A percentile compares a stretch with the other conserved stretches of the same genome.
Evolutionary conservation across 2,329 filamentous ascomycete genomes (phyloP).

Genomic region (Nothophoma quercina): DNA sequence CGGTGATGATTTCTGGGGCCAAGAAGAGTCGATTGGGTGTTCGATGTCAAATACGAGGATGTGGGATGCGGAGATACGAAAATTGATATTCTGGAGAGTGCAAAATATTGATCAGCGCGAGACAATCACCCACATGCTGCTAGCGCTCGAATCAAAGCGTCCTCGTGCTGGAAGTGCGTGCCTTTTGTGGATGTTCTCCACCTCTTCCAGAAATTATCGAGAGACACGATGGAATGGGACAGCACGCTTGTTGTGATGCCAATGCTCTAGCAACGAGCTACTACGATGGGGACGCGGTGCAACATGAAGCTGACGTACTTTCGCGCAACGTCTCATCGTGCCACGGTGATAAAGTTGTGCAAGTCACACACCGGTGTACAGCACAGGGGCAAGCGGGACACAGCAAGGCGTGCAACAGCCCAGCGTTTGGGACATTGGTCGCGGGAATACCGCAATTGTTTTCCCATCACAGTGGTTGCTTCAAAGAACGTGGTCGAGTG

Average conservation of each 20-base stretch:
- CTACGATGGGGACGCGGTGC: slow-evolving; percentile 2
- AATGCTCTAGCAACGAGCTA: slow-evolving; percentile 7
- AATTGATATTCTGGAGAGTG: not conserved
- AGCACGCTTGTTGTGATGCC: slow-evolving; percentile 1
- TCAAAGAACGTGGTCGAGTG: slow-evolving; percentile 7
- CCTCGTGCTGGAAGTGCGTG: slow-evolving; percentile 5
- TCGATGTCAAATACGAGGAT: not conserved
- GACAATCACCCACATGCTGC: not conserved
- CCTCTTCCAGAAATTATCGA: slow-evolving; percentile 6
- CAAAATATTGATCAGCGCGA: slow-evolving; percentile 2
- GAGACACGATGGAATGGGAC: not conserved
- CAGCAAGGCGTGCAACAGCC: slow-evolving; percentile 1
- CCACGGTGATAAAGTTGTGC: slow-evolving; percentile 8
- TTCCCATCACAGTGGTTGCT: slow-evolving; percentile 1
- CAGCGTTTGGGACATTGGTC: not conserved
- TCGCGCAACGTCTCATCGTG: slow-evolving; percentile 2
- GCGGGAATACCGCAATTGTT: not conserved
- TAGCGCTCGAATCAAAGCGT: not conserved
- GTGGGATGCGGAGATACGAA: slow-evolving; percentile 1
- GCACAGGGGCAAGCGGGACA: slow-evolving; percentile 10
- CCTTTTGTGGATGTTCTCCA: slow-evolving; percentile 3
- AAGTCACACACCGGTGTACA: slow-evolving; percentile 3
- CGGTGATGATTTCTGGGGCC: not conserved
- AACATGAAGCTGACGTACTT: slow-evolving; percentile 11
- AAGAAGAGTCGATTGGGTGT: not conserved